These are phyloP conservation scores for Tulasnella sp. DNA, from an alignment of 768 basidiomycete genomes.

Conservation along the genomic window DNA sequence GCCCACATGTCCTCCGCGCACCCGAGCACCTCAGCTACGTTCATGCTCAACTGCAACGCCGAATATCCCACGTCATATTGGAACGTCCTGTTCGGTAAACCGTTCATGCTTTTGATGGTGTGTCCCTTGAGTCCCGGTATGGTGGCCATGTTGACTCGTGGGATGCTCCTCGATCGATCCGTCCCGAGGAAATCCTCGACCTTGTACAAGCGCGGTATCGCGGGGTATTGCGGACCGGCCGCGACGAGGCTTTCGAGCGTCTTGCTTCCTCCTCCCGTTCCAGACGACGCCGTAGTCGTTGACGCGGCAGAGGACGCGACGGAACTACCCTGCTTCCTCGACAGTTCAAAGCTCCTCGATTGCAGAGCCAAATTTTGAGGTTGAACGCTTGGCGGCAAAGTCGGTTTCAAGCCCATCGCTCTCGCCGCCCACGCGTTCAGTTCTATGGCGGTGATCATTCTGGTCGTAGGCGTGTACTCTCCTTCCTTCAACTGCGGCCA, in stretches of 20 bases:
- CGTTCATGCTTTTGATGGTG: neutral
- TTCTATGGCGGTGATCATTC: neutral
- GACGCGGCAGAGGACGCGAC: neutral
- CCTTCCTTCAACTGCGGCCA: constrained; percentile 33
- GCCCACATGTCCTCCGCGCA: constrained; percentile 80
- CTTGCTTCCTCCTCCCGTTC: neutral
- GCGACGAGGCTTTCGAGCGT: neutral
- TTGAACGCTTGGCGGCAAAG: neutral
- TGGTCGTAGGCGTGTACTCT: constrained; percentile 12
- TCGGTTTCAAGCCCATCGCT: neutral
- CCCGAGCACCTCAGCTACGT: constrained; percentile 60
- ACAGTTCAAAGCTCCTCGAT: neutral
- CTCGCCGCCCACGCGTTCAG: constrained; percentile 1
- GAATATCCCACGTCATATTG: constrained; percentile 55
- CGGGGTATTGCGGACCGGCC: neutral
- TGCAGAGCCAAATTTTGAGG: neutral
- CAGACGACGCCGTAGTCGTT: neutral
- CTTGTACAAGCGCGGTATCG: neutral
- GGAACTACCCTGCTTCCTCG: neutral
- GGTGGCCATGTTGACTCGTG: constrained; percentile 5
- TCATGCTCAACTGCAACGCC: constrained; percentile 59
- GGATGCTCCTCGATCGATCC: neutral
- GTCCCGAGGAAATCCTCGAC: constrained; percentile 4
- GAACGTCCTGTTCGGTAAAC: constrained; percentile 49
- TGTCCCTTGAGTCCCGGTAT: neutral